Percentiles rank a stretch among this genome's conserved stretches.
Conservation (phyloP, 2,329 filamentous ascomycete genomes). For the Chrysoporthe cubensis region DNA sequence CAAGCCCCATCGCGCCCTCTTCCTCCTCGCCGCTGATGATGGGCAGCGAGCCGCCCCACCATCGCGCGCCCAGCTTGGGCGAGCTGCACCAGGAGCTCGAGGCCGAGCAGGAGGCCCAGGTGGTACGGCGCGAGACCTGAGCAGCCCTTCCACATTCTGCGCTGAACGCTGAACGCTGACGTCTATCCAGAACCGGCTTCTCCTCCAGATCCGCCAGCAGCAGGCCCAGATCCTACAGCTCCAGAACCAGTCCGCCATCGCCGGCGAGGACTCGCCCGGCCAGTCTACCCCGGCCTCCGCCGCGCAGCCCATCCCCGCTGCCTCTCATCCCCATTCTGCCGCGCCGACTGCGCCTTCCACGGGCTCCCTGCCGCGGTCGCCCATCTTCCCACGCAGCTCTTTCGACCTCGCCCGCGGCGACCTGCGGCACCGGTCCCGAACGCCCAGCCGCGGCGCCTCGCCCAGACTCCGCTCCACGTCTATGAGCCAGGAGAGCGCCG, state of each 20-base stretch:
- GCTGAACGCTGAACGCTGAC: slow-evolving; percentile 6
- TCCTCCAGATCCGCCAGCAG: slow-evolving; percentile 77
- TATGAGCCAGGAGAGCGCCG: slow-evolving; percentile 62
- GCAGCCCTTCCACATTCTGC: background rate
- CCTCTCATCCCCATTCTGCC: slow-evolving; percentile 41
- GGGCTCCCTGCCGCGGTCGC: slow-evolving; percentile 56
- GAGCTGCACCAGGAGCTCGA: slow-evolving; percentile 81
- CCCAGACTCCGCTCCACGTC: slow-evolving; percentile 61
- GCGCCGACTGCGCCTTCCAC: slow-evolving; percentile 42
- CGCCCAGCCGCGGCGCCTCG: slow-evolving; percentile 61
- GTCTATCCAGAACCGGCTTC: slow-evolving; percentile 66
- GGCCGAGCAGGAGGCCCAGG: slow-evolving; percentile 78
- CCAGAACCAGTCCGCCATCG: slow-evolving; percentile 47
- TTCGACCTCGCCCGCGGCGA: slow-evolving; percentile 62
- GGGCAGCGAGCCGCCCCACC: slow-evolving; percentile 61
- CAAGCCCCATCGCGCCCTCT: slow-evolving; percentile 19
- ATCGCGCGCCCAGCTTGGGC: slow-evolving; percentile 71
- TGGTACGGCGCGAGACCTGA: slow-evolving; percentile 51
- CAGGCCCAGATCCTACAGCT: slow-evolving; percentile 71
- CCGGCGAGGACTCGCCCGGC: slow-evolving; percentile 45
- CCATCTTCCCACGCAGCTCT: slow-evolving; percentile 56
- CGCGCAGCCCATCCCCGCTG: slow-evolving; percentile 22
- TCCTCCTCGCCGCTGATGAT: slow-evolving; percentile 45
- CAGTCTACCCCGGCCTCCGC: slow-evolving; percentile 29
- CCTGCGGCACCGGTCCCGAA: slow-evolving; percentile 60